Evolutionary conservation across 257 asterid species (phyloP).

Genomic region (Solanum habrochaites): DNA sequence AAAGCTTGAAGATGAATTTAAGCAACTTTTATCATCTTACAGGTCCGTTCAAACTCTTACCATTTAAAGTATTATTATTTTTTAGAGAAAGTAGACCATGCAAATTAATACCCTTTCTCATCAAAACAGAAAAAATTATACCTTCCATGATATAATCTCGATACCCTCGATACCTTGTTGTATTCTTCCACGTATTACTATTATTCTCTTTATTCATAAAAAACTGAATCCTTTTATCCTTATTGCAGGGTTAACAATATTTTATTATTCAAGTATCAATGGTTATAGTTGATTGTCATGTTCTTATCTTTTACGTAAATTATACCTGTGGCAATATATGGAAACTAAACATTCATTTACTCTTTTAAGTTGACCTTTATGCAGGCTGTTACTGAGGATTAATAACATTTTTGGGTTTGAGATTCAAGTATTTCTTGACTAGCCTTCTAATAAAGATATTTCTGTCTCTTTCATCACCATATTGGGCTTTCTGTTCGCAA

Average conservation of each 20-base stretch:
- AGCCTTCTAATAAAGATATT: neutral
- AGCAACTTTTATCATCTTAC: constrained; percentile 67
- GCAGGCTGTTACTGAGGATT: neutral
- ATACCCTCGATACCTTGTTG: neutral
- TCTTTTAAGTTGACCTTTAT: neutral
- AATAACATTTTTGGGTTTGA: neutral
- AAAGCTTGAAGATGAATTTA: constrained; percentile 94
- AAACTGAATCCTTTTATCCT: neutral
- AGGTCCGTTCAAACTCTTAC: constrained; percentile 30
- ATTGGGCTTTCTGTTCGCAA: neutral
- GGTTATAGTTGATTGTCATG: neutral
- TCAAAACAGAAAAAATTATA: neutral
- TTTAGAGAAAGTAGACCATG: neutral
- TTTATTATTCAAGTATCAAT: too few relatives aligned
- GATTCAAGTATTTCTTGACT: neutral
- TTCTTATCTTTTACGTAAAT: neutral
- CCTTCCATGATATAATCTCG: neutral
- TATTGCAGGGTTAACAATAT: too few relatives aligned
- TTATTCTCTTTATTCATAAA: neutral
- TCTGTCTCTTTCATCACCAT: neutral
- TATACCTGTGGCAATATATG: neutral
- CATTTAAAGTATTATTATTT: neutral
- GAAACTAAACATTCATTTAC: neutral
- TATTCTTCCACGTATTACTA: neutral
- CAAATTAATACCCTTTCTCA: neutral